phyloP scores from a whole-genome alignment of 2,329 filamentous ascomycete species.

The Paraconiothyrium brasiliense region DNA sequence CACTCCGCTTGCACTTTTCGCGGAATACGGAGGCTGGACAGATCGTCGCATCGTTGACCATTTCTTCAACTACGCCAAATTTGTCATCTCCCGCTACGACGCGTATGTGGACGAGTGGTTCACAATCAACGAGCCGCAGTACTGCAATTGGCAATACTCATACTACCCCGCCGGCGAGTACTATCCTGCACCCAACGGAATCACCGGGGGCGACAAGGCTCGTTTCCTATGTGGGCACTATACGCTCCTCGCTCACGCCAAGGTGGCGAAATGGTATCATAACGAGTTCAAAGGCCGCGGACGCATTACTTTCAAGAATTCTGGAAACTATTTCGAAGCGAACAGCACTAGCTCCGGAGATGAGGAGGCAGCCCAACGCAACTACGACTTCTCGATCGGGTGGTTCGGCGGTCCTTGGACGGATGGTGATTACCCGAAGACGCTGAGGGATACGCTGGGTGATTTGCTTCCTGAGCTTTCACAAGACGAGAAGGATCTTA shows the following conservation, averaged over 20 bases:
- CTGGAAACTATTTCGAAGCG: constrained; percentile 53
- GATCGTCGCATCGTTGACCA: constrained; percentile 52
- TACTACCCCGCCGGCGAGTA: constrained; percentile 56
- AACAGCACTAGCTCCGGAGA: constrained; percentile 50
- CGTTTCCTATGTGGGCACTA: constrained; percentile 57
- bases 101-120: constrained; percentile 53
- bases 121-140: constrained; percentile 55
- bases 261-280: constrained; percentile 57
- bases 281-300: constrained; percentile 55
- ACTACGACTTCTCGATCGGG: constrained; percentile 54
- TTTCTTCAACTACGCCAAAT: constrained; percentile 56
- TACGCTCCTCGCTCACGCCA: constrained; percentile 55
- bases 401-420: constrained; percentile 60
- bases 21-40: constrained; percentile 54
- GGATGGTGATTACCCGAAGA: constrained; percentile 54
- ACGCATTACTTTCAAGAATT: constrained; percentile 56
- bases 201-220: constrained; percentile 52
- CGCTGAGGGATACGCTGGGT: constrained; percentile 52
- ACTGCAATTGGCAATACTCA: constrained; percentile 60
- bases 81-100: constrained; percentile 53
- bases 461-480: constrained; percentile 51
- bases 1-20: constrained; percentile 53
- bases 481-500: constrained; percentile 50
- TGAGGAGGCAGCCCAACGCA: constrained; percentile 49
- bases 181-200: constrained; percentile 56